Evolutionary conservation across 306 rosid genomes (phyloP).

Genomic region (Delonix regia): DNA sequence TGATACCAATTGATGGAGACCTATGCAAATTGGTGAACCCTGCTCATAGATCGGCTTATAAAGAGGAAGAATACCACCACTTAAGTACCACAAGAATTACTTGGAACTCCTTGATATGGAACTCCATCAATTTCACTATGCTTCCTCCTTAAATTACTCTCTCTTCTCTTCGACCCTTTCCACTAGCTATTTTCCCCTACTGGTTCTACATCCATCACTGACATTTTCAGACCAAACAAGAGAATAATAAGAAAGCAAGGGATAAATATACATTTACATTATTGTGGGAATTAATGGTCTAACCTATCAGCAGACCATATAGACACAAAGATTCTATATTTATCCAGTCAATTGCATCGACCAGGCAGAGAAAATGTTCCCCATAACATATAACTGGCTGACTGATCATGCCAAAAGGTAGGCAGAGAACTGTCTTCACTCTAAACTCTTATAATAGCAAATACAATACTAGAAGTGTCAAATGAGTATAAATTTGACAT

Average conservation of each 20-base stretch:
- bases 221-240: background rate
- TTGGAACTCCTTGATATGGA: no score
- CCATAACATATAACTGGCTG: background rate
- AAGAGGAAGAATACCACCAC: no score
- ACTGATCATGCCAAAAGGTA: conserved; percentile 1
- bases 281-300: background rate
- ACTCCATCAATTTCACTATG: no score
- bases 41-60: no score
- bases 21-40: no score
- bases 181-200: background rate
- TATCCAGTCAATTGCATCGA: background rate
- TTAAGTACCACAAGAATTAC: no score
- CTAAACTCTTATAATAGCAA: background rate
- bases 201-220: background rate
- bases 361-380: background rate
- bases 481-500: background rate
- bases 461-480: conserved; percentile 1
- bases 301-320: background rate
- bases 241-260: background rate
- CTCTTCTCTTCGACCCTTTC: background rate
- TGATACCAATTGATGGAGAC: no score
- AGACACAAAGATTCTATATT: background rate
- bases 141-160: background rate
- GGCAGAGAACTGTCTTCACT: background rate
- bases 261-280: background rate